A percentile compares a stretch with the other conserved stretches of the same genome.
These are phyloP conservation scores for Sanguinoderma infundibulare DNA, from an alignment of 1,284 basidiomycete genomes.

Conservation along the genomic window DNA sequence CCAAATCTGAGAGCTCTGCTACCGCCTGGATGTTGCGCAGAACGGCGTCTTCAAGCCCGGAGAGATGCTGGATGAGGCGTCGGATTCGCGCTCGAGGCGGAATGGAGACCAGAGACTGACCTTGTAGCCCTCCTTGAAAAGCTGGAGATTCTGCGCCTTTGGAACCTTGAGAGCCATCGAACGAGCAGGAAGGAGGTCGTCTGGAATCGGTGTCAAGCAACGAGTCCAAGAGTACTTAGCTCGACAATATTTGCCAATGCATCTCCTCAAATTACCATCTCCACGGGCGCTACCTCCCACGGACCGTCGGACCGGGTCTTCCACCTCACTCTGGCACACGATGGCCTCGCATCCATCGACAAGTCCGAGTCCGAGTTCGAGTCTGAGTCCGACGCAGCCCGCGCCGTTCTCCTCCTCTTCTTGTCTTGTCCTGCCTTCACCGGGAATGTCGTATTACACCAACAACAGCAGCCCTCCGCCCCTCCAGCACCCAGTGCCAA, in stretches of 20 bases:
- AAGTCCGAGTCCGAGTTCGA: not conserved
- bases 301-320: no score
- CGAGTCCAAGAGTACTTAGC: not conserved
- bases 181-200: not conserved
- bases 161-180: constrained; percentile 94
- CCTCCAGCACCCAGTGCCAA: constrained; percentile 88
- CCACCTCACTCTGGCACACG: no score
- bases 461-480: constrained; percentile 75
- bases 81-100: not conserved
- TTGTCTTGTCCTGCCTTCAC: not conserved
- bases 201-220: not conserved
- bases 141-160: constrained; percentile 85
- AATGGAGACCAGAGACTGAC: constrained; percentile 41
- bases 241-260: no score
- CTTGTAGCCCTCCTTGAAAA: constrained; percentile 97
- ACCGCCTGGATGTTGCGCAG: constrained; percentile 96
- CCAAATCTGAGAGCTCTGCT: constrained; percentile 91
- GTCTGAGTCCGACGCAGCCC: not conserved
- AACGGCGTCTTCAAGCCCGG: constrained; percentile 93
- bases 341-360: no score
- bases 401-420: not conserved
- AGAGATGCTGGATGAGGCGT: constrained; percentile 65
- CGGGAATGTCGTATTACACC: constrained; percentile 45
- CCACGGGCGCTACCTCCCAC: no score
- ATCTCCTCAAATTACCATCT: no score